phyloP scores from a whole-genome alignment of 2,329 filamentous ascomycete genomes.

The Xylaria sp. region DNA sequence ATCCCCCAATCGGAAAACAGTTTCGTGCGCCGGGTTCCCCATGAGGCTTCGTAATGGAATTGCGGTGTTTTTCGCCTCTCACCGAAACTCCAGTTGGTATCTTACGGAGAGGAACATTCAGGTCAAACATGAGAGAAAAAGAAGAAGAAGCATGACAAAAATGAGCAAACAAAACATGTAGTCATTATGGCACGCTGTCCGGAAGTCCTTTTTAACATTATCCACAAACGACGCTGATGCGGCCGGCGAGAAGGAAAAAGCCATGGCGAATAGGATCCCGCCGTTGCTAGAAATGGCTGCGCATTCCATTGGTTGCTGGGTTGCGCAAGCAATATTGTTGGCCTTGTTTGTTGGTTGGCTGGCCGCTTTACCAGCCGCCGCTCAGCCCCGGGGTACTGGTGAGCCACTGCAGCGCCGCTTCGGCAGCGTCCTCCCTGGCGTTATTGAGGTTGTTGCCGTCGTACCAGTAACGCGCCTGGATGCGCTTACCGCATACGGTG shows the following conservation, averaged over 20 bases:
- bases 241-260: background rate
- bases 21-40: conserved; percentile 21
- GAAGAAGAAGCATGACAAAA: background rate
- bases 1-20: background rate
- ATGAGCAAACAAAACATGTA: background rate
- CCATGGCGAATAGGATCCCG: background rate
- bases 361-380: conserved; percentile 20
- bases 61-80: conserved; percentile 18
- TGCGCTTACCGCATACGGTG: conserved; percentile 58
- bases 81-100: conserved; percentile 30
- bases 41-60: conserved; percentile 14
- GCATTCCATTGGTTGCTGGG: conserved; percentile 3
- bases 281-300: background rate
- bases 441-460: conserved; percentile 84
- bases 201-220: background rate
- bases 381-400: conserved; percentile 35
- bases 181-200: conserved; percentile 4
- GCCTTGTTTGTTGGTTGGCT: background rate
- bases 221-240: background rate
- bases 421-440: conserved; percentile 85
- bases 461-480: conserved; percentile 83
- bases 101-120: conserved; percentile 23
- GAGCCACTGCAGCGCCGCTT: conserved; percentile 64
- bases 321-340: background rate
- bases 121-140: conserved; percentile 17